Evolutionary conservation across 2,329 filamentous ascomycete genomes (phyloP), one percentile per base, ranked within the genome.

Genomic region (Onygenales sp.): DNA sequence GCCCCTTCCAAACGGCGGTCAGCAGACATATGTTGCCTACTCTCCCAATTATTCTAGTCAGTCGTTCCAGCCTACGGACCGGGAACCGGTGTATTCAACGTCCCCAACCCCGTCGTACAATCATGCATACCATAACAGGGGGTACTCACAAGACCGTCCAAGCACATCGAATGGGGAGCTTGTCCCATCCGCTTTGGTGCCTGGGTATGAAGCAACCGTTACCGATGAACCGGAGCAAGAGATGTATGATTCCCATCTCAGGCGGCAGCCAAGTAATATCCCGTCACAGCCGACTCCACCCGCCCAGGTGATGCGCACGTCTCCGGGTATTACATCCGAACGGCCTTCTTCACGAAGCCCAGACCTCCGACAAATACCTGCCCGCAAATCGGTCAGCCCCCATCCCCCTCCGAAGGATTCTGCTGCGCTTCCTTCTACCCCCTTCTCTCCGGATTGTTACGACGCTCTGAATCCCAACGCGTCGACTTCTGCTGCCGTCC

Each of bases 391-490:
- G 1, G 72, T 84, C 11, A 83, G 80, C 52, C 80, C 81, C 9
- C 74, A 73, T 2, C 81, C 81, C 58, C 72, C 57, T 52, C 39
- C 46, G 17, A 13, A n/a, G 7, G 66, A 66, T 43, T 69, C 73
- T 49, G 69, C 69, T 44, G 65, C 67, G 27, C 56, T 72, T 8
- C 72, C 75, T 5, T 70, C 71, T 13, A 70, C 77, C 4, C 80
- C 81, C 0, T 85, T 83, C 62, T 78, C 76, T 5, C 82, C 82
- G 0, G 82, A 85, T 63, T 79, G 76, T 46, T 85, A 82, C 60
- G 78, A 82, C 56, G 71, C 75, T 2, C 73, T 81, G 59, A 84
- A 84, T 54, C 81, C 80, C 1, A 61, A 66, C 60, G 58, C 71
- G 5, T 64, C 67, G 39, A 63, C 65, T 8, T 59, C 68, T 10